Percentiles rank a stretch among this genome's conserved stretches.
These are phyloP conservation scores for Pyrenochaeta sp. DNA, from an alignment of 2,329 filamentous ascomycete genomes.

Conservation along the genomic window DNA sequence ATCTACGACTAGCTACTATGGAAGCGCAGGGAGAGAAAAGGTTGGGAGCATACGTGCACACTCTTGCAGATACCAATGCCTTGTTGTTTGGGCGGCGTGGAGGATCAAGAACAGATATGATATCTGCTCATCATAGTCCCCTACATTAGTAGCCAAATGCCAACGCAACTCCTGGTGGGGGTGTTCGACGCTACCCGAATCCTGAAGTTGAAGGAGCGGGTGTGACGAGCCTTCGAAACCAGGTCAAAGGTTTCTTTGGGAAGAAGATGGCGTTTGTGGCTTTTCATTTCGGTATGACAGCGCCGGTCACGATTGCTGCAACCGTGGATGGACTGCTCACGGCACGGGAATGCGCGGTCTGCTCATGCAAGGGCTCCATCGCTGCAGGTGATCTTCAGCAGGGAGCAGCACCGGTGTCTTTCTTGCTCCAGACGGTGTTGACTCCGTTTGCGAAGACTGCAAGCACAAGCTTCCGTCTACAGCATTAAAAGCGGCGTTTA, in stretches of 20 bases:
- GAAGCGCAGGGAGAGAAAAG: not conserved
- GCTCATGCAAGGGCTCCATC: slow-evolving; percentile 18
- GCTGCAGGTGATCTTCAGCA: slow-evolving; percentile 10
- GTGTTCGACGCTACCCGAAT: slow-evolving; percentile 1
- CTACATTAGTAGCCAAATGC: not conserved
- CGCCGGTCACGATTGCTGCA: slow-evolving; percentile 25
- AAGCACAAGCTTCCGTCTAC: slow-evolving; percentile 7
- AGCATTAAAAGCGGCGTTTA: slow-evolving; percentile 10
- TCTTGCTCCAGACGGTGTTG: not conserved
- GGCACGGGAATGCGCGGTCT: slow-evolving; percentile 16
- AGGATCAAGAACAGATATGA: not conserved
- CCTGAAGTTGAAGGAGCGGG: slow-evolving; percentile 14
- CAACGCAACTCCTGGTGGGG: not conserved
- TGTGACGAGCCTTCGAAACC: slow-evolving; percentile 26
- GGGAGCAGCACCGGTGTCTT: slow-evolving; percentile 9
- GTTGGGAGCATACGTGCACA: not conserved
- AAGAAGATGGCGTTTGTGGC: slow-evolving; percentile 42
- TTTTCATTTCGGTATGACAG: slow-evolving; percentile 36
- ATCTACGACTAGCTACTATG: slow-evolving; percentile 1
- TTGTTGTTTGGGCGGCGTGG: not conserved
- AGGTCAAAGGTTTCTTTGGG: slow-evolving; percentile 31
- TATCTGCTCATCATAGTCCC: not conserved
- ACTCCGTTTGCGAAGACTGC: slow-evolving; percentile 8
- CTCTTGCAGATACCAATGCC: not conserved
- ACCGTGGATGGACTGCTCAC: slow-evolving; percentile 10